Evolutionary conservation across 371 early-diverging fungal genomes (phyloP).

Genomic region (Smittium culicis): DNA sequence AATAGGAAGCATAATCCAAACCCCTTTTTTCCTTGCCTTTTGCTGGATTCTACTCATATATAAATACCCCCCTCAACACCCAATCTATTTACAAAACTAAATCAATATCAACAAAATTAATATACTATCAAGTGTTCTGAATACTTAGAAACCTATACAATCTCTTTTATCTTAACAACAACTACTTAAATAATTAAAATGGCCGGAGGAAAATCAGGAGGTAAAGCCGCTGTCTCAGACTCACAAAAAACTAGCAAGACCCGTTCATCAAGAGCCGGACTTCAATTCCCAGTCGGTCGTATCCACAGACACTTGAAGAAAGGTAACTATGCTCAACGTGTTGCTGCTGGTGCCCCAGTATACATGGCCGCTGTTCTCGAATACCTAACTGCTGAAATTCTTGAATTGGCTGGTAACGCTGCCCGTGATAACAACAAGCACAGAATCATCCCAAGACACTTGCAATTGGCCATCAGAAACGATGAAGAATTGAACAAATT

Average conservation of each 20-base stretch:
- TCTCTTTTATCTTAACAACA: background rate
- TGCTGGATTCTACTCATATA: no score
- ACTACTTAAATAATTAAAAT: slow-evolving; percentile 13
- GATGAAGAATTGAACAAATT: slow-evolving; percentile 94
- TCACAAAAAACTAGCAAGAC: slow-evolving; percentile 16
- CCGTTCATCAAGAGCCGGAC: slow-evolving; percentile 29
- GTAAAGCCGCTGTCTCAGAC: slow-evolving; percentile 19
- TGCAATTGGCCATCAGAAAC: slow-evolving; percentile 70
- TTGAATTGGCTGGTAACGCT: slow-evolving; percentile 92
- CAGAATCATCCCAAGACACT: slow-evolving; percentile 54
- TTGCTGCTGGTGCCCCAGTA: slow-evolving; percentile 90
- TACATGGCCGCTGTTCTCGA: slow-evolving; percentile 91
- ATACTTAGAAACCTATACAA: no score
- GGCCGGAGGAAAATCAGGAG: slow-evolving; percentile 16
- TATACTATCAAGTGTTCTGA: no score
- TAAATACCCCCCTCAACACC: no score
- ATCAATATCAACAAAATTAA: no score
- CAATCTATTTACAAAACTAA: no score
- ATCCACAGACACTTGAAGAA: slow-evolving; percentile 88
- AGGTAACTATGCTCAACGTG: slow-evolving; percentile 91
- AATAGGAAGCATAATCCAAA: no score
- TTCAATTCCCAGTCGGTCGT: slow-evolving; percentile 75
- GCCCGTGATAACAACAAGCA: slow-evolving; percentile 93
- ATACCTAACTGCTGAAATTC: slow-evolving; percentile 93
- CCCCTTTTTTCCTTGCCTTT: no score